phyloP scores from a whole-genome alignment of 768 basidiomycete genomes.

The Gymnopilus dilepis region DNA sequence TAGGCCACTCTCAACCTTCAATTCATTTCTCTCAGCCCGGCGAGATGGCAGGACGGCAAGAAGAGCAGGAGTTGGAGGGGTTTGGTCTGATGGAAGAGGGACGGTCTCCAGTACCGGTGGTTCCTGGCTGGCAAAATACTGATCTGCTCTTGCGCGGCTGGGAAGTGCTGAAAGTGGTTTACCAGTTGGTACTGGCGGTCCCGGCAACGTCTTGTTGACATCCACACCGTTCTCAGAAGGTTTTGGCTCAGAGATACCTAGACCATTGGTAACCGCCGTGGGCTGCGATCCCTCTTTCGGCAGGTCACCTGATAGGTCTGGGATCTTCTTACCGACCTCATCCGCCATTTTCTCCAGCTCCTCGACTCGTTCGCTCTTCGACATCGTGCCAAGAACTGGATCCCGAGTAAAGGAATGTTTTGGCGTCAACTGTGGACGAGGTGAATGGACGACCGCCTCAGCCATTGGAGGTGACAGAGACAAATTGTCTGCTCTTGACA shows the following conservation, averaged over 20 bases:
- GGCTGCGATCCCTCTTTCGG: conserved; percentile 27
- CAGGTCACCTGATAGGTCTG: conserved; percentile 45
- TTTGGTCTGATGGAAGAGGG: conserved; percentile 36
- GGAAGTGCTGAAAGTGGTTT: conserved; percentile 41
- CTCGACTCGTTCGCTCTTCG: conserved; percentile 66
- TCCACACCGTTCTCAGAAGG: conserved; percentile 11
- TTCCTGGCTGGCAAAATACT: conserved; percentile 19
- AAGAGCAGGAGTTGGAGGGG: conserved; percentile 59
- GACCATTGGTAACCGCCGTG: conserved; percentile 22
- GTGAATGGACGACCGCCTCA: conserved; percentile 57
- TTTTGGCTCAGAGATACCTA: conserved; percentile 4
- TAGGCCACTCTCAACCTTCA: conserved; percentile 56
- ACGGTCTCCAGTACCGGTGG: conserved; percentile 20
- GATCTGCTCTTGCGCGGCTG: conserved; percentile 27
- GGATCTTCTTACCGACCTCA: conserved; percentile 45
- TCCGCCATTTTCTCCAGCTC: conserved; percentile 77
- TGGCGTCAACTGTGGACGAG: conserved; percentile 72
- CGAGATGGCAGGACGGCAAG: conserved; percentile 40
- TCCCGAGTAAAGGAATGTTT: conserved; percentile 57
- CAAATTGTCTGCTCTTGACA: conserved; percentile 22
- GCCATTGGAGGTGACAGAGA: conserved; percentile 31
- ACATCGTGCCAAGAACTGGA: conserved; percentile 40
- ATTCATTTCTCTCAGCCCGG: conserved; percentile 21
- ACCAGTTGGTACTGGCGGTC: conserved; percentile 57
- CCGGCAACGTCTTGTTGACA: conserved; percentile 65